phyloP scores from a whole-genome alignment of 2,329 filamentous ascomycete genomes.

The Pseudocercospora eumusae region DNA sequence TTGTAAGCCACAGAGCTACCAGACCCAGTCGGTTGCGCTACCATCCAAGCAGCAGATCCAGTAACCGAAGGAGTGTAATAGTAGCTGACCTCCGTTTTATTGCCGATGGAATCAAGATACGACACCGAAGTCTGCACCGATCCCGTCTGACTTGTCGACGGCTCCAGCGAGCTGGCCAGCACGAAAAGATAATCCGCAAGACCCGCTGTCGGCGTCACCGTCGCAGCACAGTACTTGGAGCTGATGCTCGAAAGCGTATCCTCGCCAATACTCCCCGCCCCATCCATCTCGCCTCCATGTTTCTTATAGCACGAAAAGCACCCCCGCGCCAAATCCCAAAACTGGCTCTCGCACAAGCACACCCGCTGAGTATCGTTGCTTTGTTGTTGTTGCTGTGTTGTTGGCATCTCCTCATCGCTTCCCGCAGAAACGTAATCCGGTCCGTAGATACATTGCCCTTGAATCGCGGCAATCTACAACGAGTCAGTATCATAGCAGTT shows the following conservation, averaged over 20 bases:
- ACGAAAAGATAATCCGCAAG: conserved; percentile 26
- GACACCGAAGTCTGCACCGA: conserved; percentile 12
- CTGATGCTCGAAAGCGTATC: conserved; percentile 20
- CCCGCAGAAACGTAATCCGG: conserved; percentile 11
- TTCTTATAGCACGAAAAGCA: conserved; percentile 31
- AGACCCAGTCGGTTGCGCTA: conserved; percentile 28
- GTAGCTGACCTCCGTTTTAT: conserved; percentile 33
- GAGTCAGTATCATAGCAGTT: neutral
- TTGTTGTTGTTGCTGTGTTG: conserved; percentile 15
- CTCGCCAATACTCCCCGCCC: conserved; percentile 7
- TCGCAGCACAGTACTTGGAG: conserved; percentile 34
- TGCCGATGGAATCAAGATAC: conserved; percentile 35
- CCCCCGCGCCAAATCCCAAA: conserved; percentile 27
- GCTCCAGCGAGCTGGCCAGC: conserved; percentile 7
- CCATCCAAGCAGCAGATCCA: conserved; percentile 28
- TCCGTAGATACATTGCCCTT: conserved; percentile 31
- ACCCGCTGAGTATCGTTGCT: conserved; percentile 31
- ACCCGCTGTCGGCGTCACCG: conserved; percentile 29
- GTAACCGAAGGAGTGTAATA: conserved; percentile 36
- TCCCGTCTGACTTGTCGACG: neutral
- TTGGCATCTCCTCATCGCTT: neutral
- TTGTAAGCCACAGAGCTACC: conserved; percentile 15
- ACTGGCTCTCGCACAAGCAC: conserved; percentile 35
- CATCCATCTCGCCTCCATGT: conserved; percentile 30
- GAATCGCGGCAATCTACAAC: conserved; percentile 24